Base-by-base conservation (phyloP, 2,329 filamentous ascomycete species). In the Ascochyta viciae-villosae region DNA sequence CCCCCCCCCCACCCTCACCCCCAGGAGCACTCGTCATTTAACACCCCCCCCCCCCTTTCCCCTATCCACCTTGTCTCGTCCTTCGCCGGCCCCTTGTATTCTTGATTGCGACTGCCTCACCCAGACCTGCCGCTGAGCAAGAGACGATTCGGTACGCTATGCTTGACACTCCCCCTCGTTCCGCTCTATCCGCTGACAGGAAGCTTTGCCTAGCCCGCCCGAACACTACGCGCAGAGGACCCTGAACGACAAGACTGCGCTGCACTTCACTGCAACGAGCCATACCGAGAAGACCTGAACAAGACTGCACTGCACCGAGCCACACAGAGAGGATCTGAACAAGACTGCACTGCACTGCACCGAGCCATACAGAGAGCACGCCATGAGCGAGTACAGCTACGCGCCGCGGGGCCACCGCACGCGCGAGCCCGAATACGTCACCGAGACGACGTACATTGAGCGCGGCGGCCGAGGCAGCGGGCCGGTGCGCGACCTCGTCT, bases 321-420 rank as follows among this genome's bases (percentile, higher is more conserved):
- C 19, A 19, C 19, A 19, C 19, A 19, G 19, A 19, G 2, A 19
- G 2, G 19, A 19, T 3, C 19, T 19, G 19, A 19, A 19, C 19
- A 19, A 19, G 19, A 19, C 24, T 37, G 51, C 35, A 29, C 61
- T 57, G 27, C 59, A 53, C 42, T 46, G 50, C 38, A 24, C 10
- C 7, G 38, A 40, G 8, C 10, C 38, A 40, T 12, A 16, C 2
- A 24, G 38, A 24, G 22, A 27, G 26, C 35, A 35, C 64, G 62
- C 65, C 71, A 82, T 82, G 80, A 81, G 80, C 57, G 74, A 79
- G 65, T 82, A 82, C 75, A 74, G 75, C 75, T 78, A 81, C 68
- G 78, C 80, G 68, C 74, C 76, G 64, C 79, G 80, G 47, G 33
- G 33, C 33, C 79, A 79, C 62, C 78, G 80, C 60, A 78, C 79